phyloP scores from a whole-genome alignment of 257 asterid genomes.

The Anisodus tanguticus region DNA sequence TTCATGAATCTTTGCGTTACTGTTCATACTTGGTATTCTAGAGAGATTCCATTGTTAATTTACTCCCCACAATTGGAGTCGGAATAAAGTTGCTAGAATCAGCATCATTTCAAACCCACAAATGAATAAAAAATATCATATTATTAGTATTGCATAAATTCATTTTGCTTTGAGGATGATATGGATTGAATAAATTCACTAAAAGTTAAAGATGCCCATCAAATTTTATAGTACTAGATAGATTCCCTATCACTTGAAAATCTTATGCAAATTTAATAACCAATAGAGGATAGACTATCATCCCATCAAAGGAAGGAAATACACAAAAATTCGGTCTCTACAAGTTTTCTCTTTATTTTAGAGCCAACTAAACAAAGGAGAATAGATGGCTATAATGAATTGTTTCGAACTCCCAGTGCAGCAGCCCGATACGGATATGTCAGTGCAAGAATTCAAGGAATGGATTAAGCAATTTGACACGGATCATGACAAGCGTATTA shows the following conservation, averaged over 20 bases:
- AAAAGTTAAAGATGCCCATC: neutral
- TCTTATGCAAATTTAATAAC: neutral
- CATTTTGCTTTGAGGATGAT: neutral
- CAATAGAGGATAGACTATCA: neutral
- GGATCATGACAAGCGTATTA: slow-evolving; percentile 44
- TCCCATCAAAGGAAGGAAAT: neutral
- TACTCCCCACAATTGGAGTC: neutral
- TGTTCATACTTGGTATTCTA: neutral
- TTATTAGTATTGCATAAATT: neutral
- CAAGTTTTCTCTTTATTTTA: too few species aligned
- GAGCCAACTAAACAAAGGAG: too few species aligned
- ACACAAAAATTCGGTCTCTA: neutral
- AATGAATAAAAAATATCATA: neutral
- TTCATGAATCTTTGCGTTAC: neutral
- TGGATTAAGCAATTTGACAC: slow-evolving; percentile 47
- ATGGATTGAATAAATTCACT: neutral
- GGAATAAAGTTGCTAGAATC: neutral
- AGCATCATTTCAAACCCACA: neutral
- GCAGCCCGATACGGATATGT: slow-evolving; percentile 35
- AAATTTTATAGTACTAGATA: neutral
- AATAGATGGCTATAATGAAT: slow-evolving; percentile 31
- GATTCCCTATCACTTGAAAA: slow-evolving; percentile 12
- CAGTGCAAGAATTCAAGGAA: slow-evolving; percentile 46
- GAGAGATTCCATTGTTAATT: neutral
- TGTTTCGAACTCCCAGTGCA: slow-evolving; percentile 34